Conservation (phyloP, 805 yeast genomes). For the Candida ovalis region DNA sequence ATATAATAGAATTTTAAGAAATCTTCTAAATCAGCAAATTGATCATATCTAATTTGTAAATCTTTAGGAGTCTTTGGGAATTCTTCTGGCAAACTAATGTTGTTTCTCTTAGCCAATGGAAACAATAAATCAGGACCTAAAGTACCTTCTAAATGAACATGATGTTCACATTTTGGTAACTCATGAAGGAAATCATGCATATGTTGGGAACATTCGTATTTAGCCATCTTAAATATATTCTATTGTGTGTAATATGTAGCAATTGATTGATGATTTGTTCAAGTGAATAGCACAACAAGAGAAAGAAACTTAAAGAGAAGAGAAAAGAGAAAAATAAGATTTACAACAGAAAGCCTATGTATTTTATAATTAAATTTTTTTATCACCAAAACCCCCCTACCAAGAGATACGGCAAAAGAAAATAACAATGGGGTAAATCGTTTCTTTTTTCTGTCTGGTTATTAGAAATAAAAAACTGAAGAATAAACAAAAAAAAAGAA, state of each 20-base stretch:
- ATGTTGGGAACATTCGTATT: constrained; percentile 32
- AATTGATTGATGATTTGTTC: neutral
- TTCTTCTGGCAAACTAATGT: constrained; percentile 52
- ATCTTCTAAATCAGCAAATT: constrained; percentile 69
- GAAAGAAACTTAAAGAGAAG: neutral
- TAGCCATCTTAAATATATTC: constrained; percentile 4
- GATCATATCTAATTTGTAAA: constrained; percentile 53
- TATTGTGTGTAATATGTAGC: neutral
- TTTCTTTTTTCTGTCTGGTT: neutral
- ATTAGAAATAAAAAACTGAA: too few species aligned
- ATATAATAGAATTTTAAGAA: constrained; percentile 76
- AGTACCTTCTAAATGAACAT: constrained; percentile 81
- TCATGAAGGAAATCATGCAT: constrained; percentile 55
- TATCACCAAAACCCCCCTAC: too few species aligned
- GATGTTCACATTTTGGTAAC: constrained; percentile 85
- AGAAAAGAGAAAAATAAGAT: neutral
- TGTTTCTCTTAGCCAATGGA: constrained; percentile 64
- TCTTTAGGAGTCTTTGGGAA: constrained; percentile 61
- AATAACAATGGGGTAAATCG: neutral
- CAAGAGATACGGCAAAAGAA: neutral
- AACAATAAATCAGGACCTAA: constrained; percentile 71
- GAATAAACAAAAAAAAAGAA: too few species aligned
- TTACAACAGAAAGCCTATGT: neutral
- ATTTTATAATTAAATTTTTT: too few species aligned
- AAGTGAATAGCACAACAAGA: neutral